Evolutionary conservation across 805 yeast genomes (phyloP).

Genomic region (Candida piceae): DNA sequence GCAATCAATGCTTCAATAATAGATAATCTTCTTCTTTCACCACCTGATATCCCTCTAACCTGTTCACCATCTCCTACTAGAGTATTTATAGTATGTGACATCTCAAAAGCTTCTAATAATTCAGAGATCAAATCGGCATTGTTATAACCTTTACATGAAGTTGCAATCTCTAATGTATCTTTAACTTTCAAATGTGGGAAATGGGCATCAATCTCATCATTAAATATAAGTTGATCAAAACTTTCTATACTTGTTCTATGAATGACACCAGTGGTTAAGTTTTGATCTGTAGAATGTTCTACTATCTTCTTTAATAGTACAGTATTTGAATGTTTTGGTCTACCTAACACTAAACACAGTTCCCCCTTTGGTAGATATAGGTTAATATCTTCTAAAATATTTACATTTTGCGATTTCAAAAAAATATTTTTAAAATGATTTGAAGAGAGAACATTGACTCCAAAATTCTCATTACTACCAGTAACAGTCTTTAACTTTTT

Average conservation of each 20-base stretch:
- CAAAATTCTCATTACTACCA: neutral
- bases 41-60: conserved; percentile 65
- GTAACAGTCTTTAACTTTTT: neutral
- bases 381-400: conserved; percentile 30
- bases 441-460: conserved; percentile 1
- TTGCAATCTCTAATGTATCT: conserved; percentile 50
- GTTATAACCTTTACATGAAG: conserved; percentile 41
- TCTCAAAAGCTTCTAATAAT: conserved; percentile 67
- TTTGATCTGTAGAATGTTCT: conserved; percentile 14
- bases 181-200: conserved; percentile 51
- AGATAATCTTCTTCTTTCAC: conserved; percentile 81
- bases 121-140: conserved; percentile 44
- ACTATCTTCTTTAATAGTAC: conserved; percentile 55
- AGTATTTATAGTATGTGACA: conserved; percentile 50
- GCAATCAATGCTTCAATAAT: conserved; percentile 71
- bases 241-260: too few species aligned
- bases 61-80: conserved; percentile 33
- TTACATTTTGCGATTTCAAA: neutral
- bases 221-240: conserved; percentile 47
- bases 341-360: conserved; percentile 57
- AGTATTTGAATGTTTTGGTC: conserved; percentile 74
- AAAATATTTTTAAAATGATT: neutral
- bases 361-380: conserved; percentile 46
- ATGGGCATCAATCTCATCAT: conserved; percentile 52
- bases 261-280: neutral